These are phyloP conservation scores for Xylaria sp. DNA, from an alignment of 2,329 filamentous ascomycete genomes.

Conservation along the genomic window DNA sequence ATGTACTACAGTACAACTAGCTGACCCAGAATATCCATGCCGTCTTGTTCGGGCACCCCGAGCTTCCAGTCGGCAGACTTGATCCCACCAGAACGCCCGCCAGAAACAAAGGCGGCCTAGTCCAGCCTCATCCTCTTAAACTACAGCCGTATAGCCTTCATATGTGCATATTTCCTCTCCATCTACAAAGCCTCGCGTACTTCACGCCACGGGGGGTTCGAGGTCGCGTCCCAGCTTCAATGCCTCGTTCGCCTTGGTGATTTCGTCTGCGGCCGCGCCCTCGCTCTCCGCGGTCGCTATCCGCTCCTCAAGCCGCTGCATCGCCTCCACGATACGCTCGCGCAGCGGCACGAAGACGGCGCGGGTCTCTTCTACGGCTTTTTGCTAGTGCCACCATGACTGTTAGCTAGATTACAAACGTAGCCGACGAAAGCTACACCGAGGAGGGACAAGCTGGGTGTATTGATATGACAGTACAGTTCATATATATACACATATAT, in stretches of 20 bases:
- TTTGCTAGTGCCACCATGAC: slow-evolving; percentile 62
- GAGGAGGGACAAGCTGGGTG: not conserved
- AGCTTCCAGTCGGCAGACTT: not conserved
- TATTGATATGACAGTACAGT: not conserved
- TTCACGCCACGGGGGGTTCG: slow-evolving; percentile 42
- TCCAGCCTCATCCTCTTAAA: not conserved
- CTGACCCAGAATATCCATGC: not conserved
- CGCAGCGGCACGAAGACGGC: slow-evolving; percentile 80
- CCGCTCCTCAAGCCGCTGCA: slow-evolving; percentile 78
- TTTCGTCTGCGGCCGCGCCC: slow-evolving; percentile 59
- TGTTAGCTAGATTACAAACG: slow-evolving; percentile 11
- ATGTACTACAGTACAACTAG: not conserved
- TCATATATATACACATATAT: too few relatives aligned
- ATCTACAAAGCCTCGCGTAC: not conserved
- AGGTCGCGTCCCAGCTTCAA: slow-evolving; percentile 61
- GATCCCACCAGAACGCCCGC: not conserved
- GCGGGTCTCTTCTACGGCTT: slow-evolving; percentile 87
- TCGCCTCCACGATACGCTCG: slow-evolving; percentile 75
- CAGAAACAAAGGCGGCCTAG: not conserved
- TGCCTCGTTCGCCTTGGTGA: slow-evolving; percentile 65
- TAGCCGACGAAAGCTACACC: not conserved
- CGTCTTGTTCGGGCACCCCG: not conserved
- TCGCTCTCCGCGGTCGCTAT: slow-evolving; percentile 71
- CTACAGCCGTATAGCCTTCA: not conserved
- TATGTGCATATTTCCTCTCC: slow-evolving; percentile 12